Conservation (phyloP, 164 flowering plant species). For the Berberis vulgaris region DNA sequence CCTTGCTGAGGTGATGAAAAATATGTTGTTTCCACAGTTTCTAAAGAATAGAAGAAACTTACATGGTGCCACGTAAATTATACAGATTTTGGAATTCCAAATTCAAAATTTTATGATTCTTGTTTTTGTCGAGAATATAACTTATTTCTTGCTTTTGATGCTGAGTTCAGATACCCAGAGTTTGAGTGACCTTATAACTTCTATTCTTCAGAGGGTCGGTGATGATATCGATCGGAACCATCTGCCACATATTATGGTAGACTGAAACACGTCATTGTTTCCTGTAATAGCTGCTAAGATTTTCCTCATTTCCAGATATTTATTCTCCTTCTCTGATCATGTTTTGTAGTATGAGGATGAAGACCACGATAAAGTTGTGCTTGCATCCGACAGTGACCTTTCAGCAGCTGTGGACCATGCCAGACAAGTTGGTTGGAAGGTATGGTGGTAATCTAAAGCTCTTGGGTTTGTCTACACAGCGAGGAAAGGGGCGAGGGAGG, state of each 20-base stretch:
- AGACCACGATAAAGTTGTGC: constrained; percentile 84
- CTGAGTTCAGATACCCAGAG: constrained; percentile 48
- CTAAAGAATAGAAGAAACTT: background rate
- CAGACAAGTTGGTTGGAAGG: constrained; percentile 86
- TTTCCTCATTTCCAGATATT: constrained; percentile 1
- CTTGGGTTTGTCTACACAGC: too few relatives aligned
- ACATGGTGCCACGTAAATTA: too few relatives aligned
- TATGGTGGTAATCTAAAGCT: constrained; percentile 12
- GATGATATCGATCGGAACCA: constrained; percentile 72
- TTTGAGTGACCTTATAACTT: constrained; percentile 67
- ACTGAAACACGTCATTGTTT: background rate
- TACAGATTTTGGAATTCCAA: too few relatives aligned
- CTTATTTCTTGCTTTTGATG: constrained; percentile 2
- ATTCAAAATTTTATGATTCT: background rate
- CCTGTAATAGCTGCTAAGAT: background rate
- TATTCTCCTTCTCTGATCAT: constrained; percentile 1
- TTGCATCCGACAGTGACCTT: constrained; percentile 85
- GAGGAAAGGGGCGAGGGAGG: too few relatives aligned
- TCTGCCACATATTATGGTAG: constrained; percentile 84
- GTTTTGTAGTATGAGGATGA: constrained; percentile 91
- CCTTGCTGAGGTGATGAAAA: too few relatives aligned
- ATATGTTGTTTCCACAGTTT: background rate
- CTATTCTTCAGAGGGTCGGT: constrained; percentile 82
- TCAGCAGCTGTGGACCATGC: constrained; percentile 94
- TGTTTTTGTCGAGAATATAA: background rate